Evolutionary conservation across 169 alveolate genomes (phyloP), one percentile per base, ranked within the genome.

Genomic region (Condylostoma magnum): DNA sequence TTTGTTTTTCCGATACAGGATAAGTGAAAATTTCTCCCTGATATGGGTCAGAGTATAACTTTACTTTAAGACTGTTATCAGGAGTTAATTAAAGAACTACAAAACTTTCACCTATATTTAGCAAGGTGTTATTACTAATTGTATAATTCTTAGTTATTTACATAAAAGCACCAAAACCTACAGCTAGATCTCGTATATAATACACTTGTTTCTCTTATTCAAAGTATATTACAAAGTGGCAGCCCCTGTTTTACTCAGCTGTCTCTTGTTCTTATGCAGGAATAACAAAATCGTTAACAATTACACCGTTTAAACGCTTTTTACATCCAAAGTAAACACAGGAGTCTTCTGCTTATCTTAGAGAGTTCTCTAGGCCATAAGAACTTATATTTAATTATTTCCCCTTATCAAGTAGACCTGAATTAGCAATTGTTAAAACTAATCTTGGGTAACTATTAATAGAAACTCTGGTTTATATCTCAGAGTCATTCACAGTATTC

Each of bases 101-200:
- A 73, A 82, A 89, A 28, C 85, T 74, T 46, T 85, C 89, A 22
- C 95, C 95, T 63, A 89, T 76, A 70, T 89, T 89, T 0, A 89
- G 58, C 50, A 89, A 76, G 46, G 51, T 82, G 68, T 84, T 81
- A 37, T 89, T 90, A 58, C 80, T 85, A 22, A 89, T n/a, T n/a
- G n/a, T n/a, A n/a, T n/a, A n/a, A n/a, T n/a, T n/a, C n/a, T n/a
- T n/a, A n/a, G n/a, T 51, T 51, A 51, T 33, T n/a, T 82, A 83
- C 20, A 82, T 80, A 58, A 89, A 89, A 10, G 85, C 90, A 10
- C 95, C 95, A 51, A 79, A 89, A 2, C 95, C 95, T 43, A 75
- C 63, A 12, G 91, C 90, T 12, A 89, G 71, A 77, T 89, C 95
- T 69, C 83, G 83, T 20, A 89, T 80, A 38, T 58, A 55, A 71